phyloP scores from a whole-genome alignment of 768 basidiomycete genomes.

The Lactifluus rugatus region DNA sequence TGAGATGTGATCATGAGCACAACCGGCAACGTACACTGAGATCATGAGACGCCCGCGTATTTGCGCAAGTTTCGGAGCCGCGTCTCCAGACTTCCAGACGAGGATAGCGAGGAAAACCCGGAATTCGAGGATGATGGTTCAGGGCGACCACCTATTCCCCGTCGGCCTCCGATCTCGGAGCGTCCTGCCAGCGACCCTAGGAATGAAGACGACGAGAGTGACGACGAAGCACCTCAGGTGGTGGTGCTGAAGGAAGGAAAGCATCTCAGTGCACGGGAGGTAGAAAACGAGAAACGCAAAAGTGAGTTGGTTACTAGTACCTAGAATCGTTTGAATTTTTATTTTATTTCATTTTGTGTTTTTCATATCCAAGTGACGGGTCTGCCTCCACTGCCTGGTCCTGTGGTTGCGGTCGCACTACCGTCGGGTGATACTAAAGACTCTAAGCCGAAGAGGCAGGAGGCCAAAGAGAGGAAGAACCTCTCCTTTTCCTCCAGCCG shows the following conservation, averaged over 20 bases:
- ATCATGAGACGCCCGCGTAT: conserved; percentile 60
- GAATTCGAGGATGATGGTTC: conserved; percentile 57
- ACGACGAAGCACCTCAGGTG: conserved; percentile 78
- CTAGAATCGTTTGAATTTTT: neutral
- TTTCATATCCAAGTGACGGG: conserved; percentile 41
- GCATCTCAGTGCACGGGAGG: conserved; percentile 72
- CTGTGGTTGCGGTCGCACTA: conserved; percentile 6
- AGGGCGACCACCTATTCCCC: conserved; percentile 65
- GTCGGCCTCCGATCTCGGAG: conserved; percentile 61
- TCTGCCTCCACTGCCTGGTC: conserved; percentile 42
- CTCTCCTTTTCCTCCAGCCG: conserved; percentile 35
- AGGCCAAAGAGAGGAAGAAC: conserved; percentile 19
- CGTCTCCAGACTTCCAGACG: conserved; percentile 43
- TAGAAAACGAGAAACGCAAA: conserved; percentile 63
- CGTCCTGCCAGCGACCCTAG: conserved; percentile 60
- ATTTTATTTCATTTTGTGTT: too few species aligned
- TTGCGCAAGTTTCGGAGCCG: conserved; percentile 55
- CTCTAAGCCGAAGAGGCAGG: conserved; percentile 3
- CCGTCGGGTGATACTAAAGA: neutral
- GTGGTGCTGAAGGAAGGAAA: conserved; percentile 85
- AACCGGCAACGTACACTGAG: conserved; percentile 45
- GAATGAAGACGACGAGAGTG: conserved; percentile 51
- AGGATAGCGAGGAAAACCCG: conserved; percentile 38
- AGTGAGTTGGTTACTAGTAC: conserved; percentile 48
- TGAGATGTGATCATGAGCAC: neutral